Percentiles rank a stretch among this genome's conserved stretches.
Conservation (phyloP, 306 rosid genomes). For the Casuarina cunninghamiana region DNA sequence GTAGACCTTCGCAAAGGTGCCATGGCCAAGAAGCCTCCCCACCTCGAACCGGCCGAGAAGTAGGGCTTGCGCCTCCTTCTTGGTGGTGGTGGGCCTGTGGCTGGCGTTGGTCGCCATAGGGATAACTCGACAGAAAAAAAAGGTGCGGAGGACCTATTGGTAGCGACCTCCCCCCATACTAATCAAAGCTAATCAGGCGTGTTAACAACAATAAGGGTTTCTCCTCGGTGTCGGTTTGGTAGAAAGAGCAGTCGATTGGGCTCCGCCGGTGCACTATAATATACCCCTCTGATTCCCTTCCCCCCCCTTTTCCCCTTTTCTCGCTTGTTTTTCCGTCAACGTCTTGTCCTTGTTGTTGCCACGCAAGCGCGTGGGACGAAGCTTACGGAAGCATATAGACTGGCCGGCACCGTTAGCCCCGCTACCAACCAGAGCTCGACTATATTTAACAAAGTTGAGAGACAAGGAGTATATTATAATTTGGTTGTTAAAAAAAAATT, state of each 20-base stretch:
- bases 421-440: too few species aligned
- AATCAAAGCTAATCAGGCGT: too few species aligned
- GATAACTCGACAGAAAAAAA: not conserved
- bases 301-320: not conserved
- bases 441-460: too few species aligned
- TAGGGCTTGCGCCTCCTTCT: slow-evolving; percentile 43
- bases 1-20: slow-evolving; percentile 92
- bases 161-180: too few species aligned
- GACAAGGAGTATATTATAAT: too few species aligned
- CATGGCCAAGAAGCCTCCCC: slow-evolving; percentile 88
- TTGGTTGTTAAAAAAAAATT: too few species aligned
- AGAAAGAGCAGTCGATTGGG: too few species aligned
- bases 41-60: slow-evolving; percentile 76
- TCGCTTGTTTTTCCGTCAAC: not conserved
- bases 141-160: not conserved
- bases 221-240: too few species aligned
- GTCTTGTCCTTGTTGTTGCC: not conserved
- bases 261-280: too few species aligned
- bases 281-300: not conserved
- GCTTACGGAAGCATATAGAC: not conserved
- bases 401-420: not conserved
- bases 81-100: slow-evolving; percentile 14
- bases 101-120: slow-evolving; percentile 13
- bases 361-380: not conserved
- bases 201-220: too few species aligned